Evolutionary conservation across 305 asterid species (phyloP).

Genomic region (Fraxinus sp.): DNA sequence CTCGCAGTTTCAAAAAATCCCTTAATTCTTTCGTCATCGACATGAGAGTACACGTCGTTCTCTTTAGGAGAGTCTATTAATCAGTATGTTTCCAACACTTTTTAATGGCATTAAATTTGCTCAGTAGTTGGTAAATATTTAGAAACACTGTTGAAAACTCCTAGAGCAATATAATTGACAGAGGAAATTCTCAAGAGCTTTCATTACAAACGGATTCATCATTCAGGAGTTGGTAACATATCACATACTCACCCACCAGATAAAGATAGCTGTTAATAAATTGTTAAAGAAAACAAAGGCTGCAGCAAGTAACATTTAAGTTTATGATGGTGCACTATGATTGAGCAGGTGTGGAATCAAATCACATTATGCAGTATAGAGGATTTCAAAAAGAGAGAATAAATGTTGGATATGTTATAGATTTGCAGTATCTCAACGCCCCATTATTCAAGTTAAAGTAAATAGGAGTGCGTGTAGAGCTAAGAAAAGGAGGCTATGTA

Average conservation of each 20-base stretch:
- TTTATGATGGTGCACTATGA: slow-evolving; percentile 14
- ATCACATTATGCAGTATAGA: slow-evolving; percentile 24
- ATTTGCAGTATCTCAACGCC: slow-evolving; percentile 31
- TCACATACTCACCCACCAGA: slow-evolving; percentile 39
- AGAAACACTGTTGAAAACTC: not conserved
- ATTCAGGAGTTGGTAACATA: slow-evolving; percentile 43
- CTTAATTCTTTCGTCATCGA: not conserved
- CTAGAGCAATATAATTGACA: not conserved
- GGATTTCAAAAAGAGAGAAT: slow-evolving; percentile 28
- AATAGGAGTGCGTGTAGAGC: slow-evolving; percentile 11
- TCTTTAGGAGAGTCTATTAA: not conserved
- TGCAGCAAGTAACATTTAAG: slow-evolving; percentile 36
- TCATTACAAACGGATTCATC: slow-evolving; percentile 31
- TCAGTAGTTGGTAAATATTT: not conserved
- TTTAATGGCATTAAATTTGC: not conserved
- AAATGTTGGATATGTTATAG: slow-evolving; percentile 44
- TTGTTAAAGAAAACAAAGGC: slow-evolving; percentile 37
- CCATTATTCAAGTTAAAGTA: slow-evolving; percentile 36
- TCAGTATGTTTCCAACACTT: not conserved
- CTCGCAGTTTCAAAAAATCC: not conserved
- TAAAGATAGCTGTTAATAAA: slow-evolving; percentile 42
- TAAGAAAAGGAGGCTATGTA: slow-evolving; percentile 28
- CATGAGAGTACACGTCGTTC: not conserved
- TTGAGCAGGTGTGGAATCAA: slow-evolving; percentile 30
- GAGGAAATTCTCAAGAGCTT: not conserved